phyloP scores from a whole-genome alignment of 495 filamentous ascomycete species.

The Penicillium arizonense region DNA sequence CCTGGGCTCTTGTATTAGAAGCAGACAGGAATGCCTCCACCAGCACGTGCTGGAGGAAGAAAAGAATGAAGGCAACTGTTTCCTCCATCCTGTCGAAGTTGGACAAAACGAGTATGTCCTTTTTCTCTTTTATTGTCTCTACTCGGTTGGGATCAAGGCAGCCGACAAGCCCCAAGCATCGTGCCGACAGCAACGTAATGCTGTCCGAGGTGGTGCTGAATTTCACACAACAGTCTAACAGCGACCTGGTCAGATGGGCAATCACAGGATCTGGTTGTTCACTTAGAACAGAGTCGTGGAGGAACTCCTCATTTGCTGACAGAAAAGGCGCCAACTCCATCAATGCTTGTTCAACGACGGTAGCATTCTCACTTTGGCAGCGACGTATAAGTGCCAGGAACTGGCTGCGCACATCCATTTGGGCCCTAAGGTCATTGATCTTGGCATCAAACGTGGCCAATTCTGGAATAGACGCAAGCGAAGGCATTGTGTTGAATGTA shows the following conservation, averaged over 20 bases:
- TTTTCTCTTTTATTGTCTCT: conserved; percentile 73
- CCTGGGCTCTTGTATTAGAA: conserved; percentile 80
- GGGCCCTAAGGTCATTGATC: conserved; percentile 60
- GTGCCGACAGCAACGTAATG: conserved; percentile 70
- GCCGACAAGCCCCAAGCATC: conserved; percentile 82
- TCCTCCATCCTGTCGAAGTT: conserved; percentile 82
- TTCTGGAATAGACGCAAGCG: conserved; percentile 67
- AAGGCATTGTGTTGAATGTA: conserved; percentile 71
- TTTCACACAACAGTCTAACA: conserved; percentile 81
- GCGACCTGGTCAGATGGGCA: conserved; percentile 62
- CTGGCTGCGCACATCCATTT: conserved; percentile 57
- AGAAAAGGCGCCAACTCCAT: conserved; percentile 74
- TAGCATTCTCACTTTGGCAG: conserved; percentile 76
- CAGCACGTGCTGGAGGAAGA: conserved; percentile 79
- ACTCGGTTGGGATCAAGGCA: conserved; percentile 89
- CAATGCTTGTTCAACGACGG: conserved; percentile 78
- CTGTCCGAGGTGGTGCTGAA: conserved; percentile 65
- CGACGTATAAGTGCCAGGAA: conserved; percentile 70
- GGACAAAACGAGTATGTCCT: conserved; percentile 74
- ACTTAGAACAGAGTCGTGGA: conserved; percentile 78
- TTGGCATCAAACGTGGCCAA: conserved; percentile 62
- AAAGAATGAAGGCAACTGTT: conserved; percentile 80
- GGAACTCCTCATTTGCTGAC: conserved; percentile 67
- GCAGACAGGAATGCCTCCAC: conserved; percentile 89
- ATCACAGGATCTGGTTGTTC: conserved; percentile 82